A percentile compares a stretch with the other conserved stretches of the same genome.
Conservation (phyloP, 192 early-diverging fungal species). For the Coemansia sp. region DNA sequence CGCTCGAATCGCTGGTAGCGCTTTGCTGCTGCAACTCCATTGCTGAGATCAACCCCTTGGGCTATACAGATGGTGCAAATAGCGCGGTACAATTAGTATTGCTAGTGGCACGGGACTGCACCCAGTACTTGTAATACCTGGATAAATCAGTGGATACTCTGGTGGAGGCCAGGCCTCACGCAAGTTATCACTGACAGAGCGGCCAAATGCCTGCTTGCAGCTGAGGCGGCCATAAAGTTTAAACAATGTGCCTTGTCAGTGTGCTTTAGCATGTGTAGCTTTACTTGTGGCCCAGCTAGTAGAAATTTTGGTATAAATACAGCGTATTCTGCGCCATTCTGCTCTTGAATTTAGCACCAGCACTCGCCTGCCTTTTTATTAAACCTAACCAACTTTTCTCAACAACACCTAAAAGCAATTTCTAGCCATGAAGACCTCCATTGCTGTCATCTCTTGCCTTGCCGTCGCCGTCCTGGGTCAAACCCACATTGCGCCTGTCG, state of each 20-base stretch:
- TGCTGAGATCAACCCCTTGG: constrained; percentile 44
- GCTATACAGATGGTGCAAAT: constrained; percentile 45
- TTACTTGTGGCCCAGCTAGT: neutral
- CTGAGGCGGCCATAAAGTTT: neutral
- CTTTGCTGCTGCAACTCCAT: constrained; percentile 22
- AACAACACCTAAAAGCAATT: neutral
- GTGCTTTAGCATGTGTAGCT: neutral
- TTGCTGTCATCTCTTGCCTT: neutral
- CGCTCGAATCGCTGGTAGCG: neutral
- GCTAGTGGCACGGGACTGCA: too few species aligned
- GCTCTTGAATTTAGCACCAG: neutral
- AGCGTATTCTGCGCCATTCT: neutral
- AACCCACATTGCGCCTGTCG: neutral
- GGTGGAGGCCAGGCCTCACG: too few species aligned
- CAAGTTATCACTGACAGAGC: too few species aligned
- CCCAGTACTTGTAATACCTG: too few species aligned
- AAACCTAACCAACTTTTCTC: neutral
- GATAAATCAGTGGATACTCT: too few species aligned
- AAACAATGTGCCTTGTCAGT: neutral
- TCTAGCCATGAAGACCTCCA: neutral
- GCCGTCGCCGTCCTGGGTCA: neutral
- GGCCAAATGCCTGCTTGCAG: neutral
- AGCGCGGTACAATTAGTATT: too few species aligned
- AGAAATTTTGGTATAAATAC: neutral
- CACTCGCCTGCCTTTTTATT: neutral